A percentile compares a stretch with the other conserved stretches of the same genome.
Evolutionary conservation across 192 early-diverging fungal genomes (phyloP).

Genomic region (Lunasporangiospora selenospora): DNA sequence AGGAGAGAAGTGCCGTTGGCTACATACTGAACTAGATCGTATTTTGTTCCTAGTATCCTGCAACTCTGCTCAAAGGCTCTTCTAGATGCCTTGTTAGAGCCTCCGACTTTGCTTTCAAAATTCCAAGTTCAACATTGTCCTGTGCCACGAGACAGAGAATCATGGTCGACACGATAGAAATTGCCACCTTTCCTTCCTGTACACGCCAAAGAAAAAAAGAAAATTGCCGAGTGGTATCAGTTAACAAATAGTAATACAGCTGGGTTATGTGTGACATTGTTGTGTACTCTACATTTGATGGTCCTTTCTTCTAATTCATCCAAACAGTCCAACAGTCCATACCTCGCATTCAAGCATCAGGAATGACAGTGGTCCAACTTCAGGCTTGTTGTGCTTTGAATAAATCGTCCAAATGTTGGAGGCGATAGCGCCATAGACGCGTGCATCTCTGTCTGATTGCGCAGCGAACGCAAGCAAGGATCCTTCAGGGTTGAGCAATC

Average conservation of each 20-base stretch:
- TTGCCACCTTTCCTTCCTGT: slow-evolving; percentile 55
- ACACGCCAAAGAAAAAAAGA: not conserved
- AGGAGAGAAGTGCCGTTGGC: too few relatives aligned
- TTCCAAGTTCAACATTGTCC: slow-evolving; percentile 54
- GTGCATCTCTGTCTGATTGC: slow-evolving; percentile 58
- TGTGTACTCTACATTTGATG: not conserved
- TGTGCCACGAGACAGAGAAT: slow-evolving; percentile 61
- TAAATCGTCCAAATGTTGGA: slow-evolving; percentile 68
- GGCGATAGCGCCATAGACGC: slow-evolving; percentile 63
- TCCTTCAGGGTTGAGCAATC: slow-evolving; percentile 63
- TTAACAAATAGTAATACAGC: not conserved
- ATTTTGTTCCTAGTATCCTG: slow-evolving; percentile 45
- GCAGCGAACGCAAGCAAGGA: slow-evolving; percentile 63
- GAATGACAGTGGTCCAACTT: slow-evolving; percentile 45
- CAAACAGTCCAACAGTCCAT: not conserved
- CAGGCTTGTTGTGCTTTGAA: slow-evolving; percentile 48
- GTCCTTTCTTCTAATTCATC: not conserved
- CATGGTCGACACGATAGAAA: slow-evolving; percentile 56
- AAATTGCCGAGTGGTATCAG: not conserved
- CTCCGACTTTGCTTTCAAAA: slow-evolving; percentile 62
- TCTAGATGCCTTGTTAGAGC: slow-evolving; percentile 57
- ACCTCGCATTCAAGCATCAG: slow-evolving; percentile 60
- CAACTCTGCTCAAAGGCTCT: slow-evolving; percentile 50
- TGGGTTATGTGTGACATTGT: not conserved
- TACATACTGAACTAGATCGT: too few relatives aligned